Percentiles rank a stretch among this genome's conserved stretches.
These are phyloP conservation scores for Xylariaceae sp. DNA, from an alignment of 2,329 filamentous ascomycete species.

Conservation along the genomic window DNA sequence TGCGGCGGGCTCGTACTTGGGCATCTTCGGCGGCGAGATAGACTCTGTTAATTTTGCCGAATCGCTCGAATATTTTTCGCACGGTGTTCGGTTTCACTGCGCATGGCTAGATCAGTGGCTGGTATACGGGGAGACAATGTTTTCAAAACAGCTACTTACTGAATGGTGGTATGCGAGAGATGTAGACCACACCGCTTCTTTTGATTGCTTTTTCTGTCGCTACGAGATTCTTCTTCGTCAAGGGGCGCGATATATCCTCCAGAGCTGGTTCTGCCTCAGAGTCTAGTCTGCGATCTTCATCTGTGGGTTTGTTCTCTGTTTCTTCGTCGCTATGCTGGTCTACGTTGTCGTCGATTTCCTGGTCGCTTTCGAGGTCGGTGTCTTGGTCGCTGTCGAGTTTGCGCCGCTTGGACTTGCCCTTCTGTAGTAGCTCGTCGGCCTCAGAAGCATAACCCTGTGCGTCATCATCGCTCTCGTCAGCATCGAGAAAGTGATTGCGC, in stretches of 20 bases:
- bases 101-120: conserved; percentile 47
- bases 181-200: conserved; percentile 76
- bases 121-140: background rate
- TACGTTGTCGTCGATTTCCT: conserved; percentile 27
- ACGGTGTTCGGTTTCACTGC: conserved; percentile 59
- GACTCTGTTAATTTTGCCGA: conserved; percentile 62
- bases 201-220: conserved; percentile 60
- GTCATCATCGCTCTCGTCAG: conserved; percentile 56
- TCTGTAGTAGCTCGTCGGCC: conserved; percentile 56
- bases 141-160: conserved; percentile 50
- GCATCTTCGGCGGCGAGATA: conserved; percentile 46
- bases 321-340: conserved; percentile 23
- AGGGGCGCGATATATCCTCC: conserved; percentile 48
- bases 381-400: conserved; percentile 26
- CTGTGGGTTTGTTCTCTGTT: conserved; percentile 12
- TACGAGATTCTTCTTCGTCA: conserved; percentile 66
- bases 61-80: conserved; percentile 47
- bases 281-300: conserved; percentile 21
- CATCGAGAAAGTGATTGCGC: conserved; percentile 68
- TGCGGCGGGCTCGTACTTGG: conserved; percentile 59
- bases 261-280: conserved; percentile 36
- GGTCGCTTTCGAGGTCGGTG: conserved; percentile 28
- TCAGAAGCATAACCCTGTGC: conserved; percentile 64
- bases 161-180: conserved; percentile 80
- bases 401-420: conserved; percentile 58